Base-by-base conservation (phyloP, 371 early-diverging fungal genomes). In the Umbelopsis sp. region DNA sequence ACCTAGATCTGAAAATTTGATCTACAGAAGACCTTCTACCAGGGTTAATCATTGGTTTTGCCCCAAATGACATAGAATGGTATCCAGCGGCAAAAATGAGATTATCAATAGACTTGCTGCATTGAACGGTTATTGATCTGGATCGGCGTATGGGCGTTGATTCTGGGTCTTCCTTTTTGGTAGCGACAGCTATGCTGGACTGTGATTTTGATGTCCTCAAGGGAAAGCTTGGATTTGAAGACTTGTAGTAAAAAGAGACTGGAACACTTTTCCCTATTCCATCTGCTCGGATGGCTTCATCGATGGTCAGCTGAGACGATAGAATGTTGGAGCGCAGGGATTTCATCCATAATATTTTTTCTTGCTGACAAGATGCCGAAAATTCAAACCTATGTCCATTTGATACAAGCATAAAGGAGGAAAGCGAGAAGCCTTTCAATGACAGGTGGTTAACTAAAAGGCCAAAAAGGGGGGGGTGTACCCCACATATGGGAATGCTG, bases 381-480 rank as follows among this genome's bases (percentile, higher is more conserved):
- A 84, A 81, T 50, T 75, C 72, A 69, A 84, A 84, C 3, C 73
- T 70, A 72, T 84, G 80, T 12, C 78, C 80, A 46, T 78, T 80
- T 64, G 75, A 80, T 14, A 76, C 67, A 16, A 83, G 65, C 32
- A 80, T 65, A 72, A 80, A 83, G 10, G 78, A 52, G 66, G 46
- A 65, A n/a, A 50, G 37, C 22, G 65, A 32, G 22, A 22, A 32
- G 24, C 51, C 29, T 22, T 35, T 22, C 14, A 20, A 9, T 0
- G 35, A 11, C 16, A n/a, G n/a, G 11, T 22, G 22, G 9, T 14
- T 14, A 44, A 62, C 14, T 35, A 32, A 68, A 29, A 25, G n/a
- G n/a, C 41, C 10, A 37, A 53, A n/a, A 41, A 20, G 57, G 6
- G 52, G 48, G 52, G 63, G 52, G 48, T 44, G 63, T 63, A 10